A percentile compares a stretch with the other conserved stretches of the same genome.
phyloP scores from a whole-genome alignment of 306 rosid species.

The Trifolium repens region DNA sequence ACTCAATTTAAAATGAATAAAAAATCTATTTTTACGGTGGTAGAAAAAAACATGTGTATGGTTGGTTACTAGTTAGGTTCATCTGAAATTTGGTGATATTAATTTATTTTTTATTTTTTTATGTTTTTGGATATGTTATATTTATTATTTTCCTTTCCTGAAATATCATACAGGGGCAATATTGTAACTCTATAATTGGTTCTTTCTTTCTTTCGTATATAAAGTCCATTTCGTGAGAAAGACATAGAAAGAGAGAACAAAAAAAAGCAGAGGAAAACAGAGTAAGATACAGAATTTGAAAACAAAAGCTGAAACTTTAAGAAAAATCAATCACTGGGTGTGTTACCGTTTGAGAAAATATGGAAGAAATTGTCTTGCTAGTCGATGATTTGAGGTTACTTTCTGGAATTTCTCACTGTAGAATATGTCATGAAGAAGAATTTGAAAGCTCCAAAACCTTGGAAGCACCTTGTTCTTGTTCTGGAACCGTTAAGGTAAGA shows the following conservation, averaged over 20 bases:
- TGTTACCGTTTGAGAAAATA: constrained; percentile 17
- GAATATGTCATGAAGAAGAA: constrained; percentile 95
- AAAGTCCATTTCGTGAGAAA: constrained; percentile 27
- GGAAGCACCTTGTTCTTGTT: constrained; percentile 98
- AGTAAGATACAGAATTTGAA: constrained; percentile 40
- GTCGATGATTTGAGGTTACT: constrained; percentile 64
- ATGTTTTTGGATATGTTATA: not conserved
- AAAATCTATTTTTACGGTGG: too few species aligned
- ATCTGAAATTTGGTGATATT: constrained; percentile 4
- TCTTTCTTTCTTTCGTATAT: constrained; percentile 46
- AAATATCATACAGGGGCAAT: constrained; percentile 49
- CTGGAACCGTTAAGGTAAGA: constrained; percentile 87
- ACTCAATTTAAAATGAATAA: too few species aligned
- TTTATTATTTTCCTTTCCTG: too few species aligned
- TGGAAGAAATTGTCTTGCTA: constrained; percentile 72
- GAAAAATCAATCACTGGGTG: constrained; percentile 33
- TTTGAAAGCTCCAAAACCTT: constrained; percentile 62
- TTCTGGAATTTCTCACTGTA: constrained; percentile 60
- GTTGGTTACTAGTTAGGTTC: constrained; percentile 18
- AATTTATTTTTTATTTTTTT: not conserved
- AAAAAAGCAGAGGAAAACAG: constrained; percentile 29
- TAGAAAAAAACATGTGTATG: not conserved
- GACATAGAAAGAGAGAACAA: constrained; percentile 21
- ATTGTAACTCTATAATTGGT: constrained; percentile 44
- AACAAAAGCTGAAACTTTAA: constrained; percentile 25